Conservation (phyloP, 371 early-diverging fungal genomes). For the Nematocida displodere region DNA sequence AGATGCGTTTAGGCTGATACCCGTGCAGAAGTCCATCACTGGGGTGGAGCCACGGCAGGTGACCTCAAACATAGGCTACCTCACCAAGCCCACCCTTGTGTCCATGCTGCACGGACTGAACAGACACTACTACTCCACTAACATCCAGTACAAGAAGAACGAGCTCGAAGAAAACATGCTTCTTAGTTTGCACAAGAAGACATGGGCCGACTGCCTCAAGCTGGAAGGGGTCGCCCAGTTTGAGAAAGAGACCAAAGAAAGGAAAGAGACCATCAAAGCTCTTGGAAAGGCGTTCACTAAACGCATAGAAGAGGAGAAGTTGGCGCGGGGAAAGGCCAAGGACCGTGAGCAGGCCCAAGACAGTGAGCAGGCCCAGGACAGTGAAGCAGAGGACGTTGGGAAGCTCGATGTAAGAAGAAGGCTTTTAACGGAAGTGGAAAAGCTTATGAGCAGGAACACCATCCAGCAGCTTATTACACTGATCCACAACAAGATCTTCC, state of each 20-base stretch:
- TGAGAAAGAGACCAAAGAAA: constrained; percentile 54
- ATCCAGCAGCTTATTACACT: constrained; percentile 61
- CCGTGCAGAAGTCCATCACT: constrained; percentile 76
- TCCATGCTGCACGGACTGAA: constrained; percentile 96
- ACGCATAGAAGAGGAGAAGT: constrained; percentile 56
- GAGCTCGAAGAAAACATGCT: constrained; percentile 97
- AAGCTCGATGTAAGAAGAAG: constrained; percentile 62
- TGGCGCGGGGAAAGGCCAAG: constrained; percentile 54
- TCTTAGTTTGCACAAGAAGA: constrained; percentile 90
- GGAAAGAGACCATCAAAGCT: constrained; percentile 67
- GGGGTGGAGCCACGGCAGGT: constrained; percentile 95
- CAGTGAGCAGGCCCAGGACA: too few relatives aligned
- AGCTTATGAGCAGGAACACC: constrained; percentile 57
- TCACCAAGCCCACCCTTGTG: constrained; percentile 89
- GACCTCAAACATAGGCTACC: constrained; percentile 95
- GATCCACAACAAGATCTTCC: constrained; percentile 60
- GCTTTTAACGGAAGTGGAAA: constrained; percentile 58
- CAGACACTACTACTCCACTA: constrained; percentile 96
- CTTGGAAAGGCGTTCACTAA: constrained; percentile 58
- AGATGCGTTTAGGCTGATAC: constrained; percentile 96
- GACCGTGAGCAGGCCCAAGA: too few relatives aligned
- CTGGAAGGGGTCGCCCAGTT: constrained; percentile 72
- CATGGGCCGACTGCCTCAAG: constrained; percentile 91
- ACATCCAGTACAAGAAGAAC: constrained; percentile 95
- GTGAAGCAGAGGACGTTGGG: constrained; percentile 60